Percentiles rank a stretch among this genome's conserved stretches.
Evolutionary conservation across 1,284 basidiomycete genomes (phyloP).

Genomic region (Tetrapyrgos nigripes): DNA sequence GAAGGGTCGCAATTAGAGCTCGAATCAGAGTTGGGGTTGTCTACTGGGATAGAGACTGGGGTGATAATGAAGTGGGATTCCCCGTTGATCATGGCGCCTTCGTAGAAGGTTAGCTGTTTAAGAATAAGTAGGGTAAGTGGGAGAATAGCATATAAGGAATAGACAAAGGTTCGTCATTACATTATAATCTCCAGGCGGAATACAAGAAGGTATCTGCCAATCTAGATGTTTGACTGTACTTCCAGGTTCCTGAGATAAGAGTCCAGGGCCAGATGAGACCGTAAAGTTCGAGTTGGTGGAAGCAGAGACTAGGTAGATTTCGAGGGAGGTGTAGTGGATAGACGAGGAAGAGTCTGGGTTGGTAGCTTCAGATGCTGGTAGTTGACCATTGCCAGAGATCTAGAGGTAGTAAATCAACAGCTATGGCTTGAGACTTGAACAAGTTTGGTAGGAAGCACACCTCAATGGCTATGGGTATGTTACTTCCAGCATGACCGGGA

Average conservation of each 20-base stretch:
- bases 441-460: constrained; percentile 28
- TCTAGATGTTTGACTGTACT: constrained; percentile 55
- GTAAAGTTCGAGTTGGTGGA: constrained; percentile 50
- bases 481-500: constrained; percentile 33
- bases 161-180: constrained; percentile 36
- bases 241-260: constrained; percentile 48
- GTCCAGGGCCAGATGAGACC: constrained; percentile 45
- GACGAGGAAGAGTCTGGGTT: constrained; percentile 43
- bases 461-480: constrained; percentile 50
- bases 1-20: constrained; percentile 27
- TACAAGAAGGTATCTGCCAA: constrained; percentile 49
- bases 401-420: constrained; percentile 21
- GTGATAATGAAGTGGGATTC: constrained; percentile 49
- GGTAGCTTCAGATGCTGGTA: constrained; percentile 37
- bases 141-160: not conserved
- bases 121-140: not conserved
- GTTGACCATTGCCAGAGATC: constrained; percentile 53
- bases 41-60: constrained; percentile 46
- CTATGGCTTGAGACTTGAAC: not conserved
- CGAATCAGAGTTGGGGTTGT: constrained; percentile 37
- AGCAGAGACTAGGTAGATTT: constrained; percentile 56
- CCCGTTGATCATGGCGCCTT: constrained; percentile 46
- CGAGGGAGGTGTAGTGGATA: constrained; percentile 48
- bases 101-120: constrained; percentile 55
- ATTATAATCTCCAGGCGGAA: constrained; percentile 55